Conservation (phyloP, 179 eudicot genomes). For the Amaranthus tricolor region DNA sequence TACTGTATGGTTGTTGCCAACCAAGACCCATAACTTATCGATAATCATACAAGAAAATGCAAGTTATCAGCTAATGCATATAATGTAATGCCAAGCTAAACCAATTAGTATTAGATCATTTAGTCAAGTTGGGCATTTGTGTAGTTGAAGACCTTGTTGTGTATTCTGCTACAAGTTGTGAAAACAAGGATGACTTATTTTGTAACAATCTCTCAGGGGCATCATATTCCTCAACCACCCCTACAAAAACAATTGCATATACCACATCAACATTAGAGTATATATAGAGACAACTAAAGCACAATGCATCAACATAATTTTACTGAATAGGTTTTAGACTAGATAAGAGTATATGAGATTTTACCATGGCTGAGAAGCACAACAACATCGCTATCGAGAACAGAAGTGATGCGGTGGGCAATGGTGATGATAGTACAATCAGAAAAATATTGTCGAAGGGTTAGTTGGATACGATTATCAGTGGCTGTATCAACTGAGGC, state of each 20-base stretch:
- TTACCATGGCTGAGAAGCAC: slow-evolving; percentile 12
- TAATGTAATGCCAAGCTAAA: too few relatives aligned
- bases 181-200: slow-evolving; percentile 4
- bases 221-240: slow-evolving; percentile 7
- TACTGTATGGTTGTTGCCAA: too few relatives aligned
- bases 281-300: neutral
- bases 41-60: too few relatives aligned
- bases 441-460: slow-evolving; percentile 29
- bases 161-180: slow-evolving; percentile 15
- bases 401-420: slow-evolving; percentile 14
- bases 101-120: too few relatives aligned
- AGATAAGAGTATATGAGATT: neutral
- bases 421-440: slow-evolving; percentile 19
- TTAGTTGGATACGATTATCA: slow-evolving; percentile 27
- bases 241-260: neutral
- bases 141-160: neutral
- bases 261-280: neutral
- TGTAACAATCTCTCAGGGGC: slow-evolving; percentile 11
- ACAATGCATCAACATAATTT: too few relatives aligned
- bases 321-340: too few relatives aligned
- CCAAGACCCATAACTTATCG: too few relatives aligned
- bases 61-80: too few relatives aligned
- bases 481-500: slow-evolving; percentile 36
- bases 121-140: neutral
- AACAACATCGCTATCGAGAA: slow-evolving; percentile 10